Evolutionary conservation across 1,284 basidiomycete species (phyloP), one percentile per base, ranked within the genome.

Genomic region (Boletellus deceptivus): DNA sequence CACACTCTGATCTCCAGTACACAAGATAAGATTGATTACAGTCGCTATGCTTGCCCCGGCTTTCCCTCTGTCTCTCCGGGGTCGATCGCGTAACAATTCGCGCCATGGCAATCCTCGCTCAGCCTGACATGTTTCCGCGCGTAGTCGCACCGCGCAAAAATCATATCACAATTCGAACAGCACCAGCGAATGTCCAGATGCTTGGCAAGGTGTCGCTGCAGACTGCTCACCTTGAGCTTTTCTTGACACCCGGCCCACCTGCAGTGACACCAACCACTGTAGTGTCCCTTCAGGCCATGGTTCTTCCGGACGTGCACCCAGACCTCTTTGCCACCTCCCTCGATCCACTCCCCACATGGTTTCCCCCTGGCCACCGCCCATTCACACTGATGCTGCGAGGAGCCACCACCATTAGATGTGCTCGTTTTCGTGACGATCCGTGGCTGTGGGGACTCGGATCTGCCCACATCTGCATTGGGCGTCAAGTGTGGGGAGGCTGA

Each of bases 171-270:
- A 20, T 14, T 27, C 29, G 49, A 59, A 22, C 57, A 57, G 22
- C 54, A 29, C 55, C 54, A 59, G 13, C 46, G 59, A 29, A 53
- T 54, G 5, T 57, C 37, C 16, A 59, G 25, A 27, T 59, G 46
- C 22, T 48, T 59, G 11, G 36, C 40, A 4, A 57, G 37, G 37
- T 56, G 58, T 38, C 58, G 44, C 11, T 34, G 55, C 24, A 59
- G 27, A 37, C 54, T 59, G 36, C 57, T 46, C 14, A 57, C 54
- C 37, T 44, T 57, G 36, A 59, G 54, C 24, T 17, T 37, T 39
- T 55, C 42, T n/a, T 29, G 6, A 16, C 56, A 60, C 11, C 55
- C 55, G 17, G 9, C 44, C 58, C 52, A 58, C 22, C 16, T 38
- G 27, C 58, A 55, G 18, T 20, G 22, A 42, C 38, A 49, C 37